Conservation (phyloP, 352 stramenopile genomes). For the Globisporangium solare region DNA sequence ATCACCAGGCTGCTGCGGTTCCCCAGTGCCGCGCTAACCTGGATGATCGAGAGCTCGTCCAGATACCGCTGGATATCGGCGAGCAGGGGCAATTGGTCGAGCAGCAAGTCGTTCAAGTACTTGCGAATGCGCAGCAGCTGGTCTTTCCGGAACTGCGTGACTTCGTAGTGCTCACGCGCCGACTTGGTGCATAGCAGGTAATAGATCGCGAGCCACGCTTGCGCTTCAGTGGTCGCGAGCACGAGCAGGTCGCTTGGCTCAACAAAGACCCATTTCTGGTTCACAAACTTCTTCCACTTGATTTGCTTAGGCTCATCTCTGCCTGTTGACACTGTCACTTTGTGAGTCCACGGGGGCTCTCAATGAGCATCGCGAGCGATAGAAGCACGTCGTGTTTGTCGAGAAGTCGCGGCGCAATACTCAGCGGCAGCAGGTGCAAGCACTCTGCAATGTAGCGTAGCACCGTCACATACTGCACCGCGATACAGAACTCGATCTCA, state of each 20-base stretch:
- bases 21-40: slow-evolving; percentile 35
- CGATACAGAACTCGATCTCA: slow-evolving; percentile 86
- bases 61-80: slow-evolving; percentile 92
- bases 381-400: slow-evolving; percentile 96
- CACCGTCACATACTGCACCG: slow-evolving; percentile 85
- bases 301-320: slow-evolving; percentile 21
- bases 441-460: slow-evolving; percentile 90
- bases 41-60: slow-evolving; percentile 93
- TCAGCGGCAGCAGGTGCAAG: slow-evolving; percentile 80
- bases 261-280: slow-evolving; percentile 91
- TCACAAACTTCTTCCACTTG: slow-evolving; percentile 90
- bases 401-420: slow-evolving; percentile 88
- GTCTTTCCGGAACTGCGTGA: slow-evolving; percentile 93
- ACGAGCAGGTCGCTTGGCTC: slow-evolving; percentile 85
- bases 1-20: slow-evolving; percentile 62
- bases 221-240: slow-evolving; percentile 91
- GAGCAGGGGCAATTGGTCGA: slow-evolving; percentile 95
- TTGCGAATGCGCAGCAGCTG: slow-evolving; percentile 91
- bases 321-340: slow-evolving; percentile 21
- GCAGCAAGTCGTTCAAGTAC: slow-evolving; percentile 92
- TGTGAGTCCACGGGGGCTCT: slow-evolving; percentile 96
- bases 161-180: slow-evolving; percentile 91
- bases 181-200: slow-evolving; percentile 91
- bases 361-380: slow-evolving; percentile 89
- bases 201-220: slow-evolving; percentile 94